Evolutionary conservation across 495 filamentous ascomycete species (phyloP).

Genomic region (Penicillium atrosanguineum): DNA sequence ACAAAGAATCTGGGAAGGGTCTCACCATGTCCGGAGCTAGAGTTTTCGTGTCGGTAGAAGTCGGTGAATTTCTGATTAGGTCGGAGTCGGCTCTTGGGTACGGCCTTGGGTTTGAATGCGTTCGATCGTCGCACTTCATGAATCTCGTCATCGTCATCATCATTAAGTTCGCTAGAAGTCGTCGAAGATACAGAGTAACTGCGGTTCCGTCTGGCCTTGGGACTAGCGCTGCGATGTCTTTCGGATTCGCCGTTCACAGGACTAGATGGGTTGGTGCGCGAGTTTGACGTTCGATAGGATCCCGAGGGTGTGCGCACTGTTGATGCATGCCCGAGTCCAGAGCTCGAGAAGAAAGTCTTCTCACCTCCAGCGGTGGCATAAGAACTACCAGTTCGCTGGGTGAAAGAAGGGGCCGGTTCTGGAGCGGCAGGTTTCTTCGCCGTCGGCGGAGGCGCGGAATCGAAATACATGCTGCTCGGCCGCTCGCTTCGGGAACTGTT

Average conservation of each 20-base stretch:
- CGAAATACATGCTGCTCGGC: slow-evolving; percentile 31
- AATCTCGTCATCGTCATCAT: slow-evolving; percentile 23
- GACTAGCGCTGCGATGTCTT: slow-evolving; percentile 42
- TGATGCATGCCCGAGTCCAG: slow-evolving; percentile 42
- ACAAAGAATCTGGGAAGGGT: slow-evolving; percentile 4
- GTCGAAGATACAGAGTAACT: slow-evolving; percentile 29
- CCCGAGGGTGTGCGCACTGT: slow-evolving; percentile 46
- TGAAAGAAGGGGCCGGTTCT: slow-evolving; percentile 9
- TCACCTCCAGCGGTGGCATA: slow-evolving; percentile 71
- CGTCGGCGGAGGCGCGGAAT: slow-evolving; percentile 39
- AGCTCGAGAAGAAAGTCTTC: slow-evolving; percentile 55
- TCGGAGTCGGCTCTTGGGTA: slow-evolving; percentile 42
- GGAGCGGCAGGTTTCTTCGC: slow-evolving; percentile 36
- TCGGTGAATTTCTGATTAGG: slow-evolving; percentile 35
- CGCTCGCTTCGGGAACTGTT: slow-evolving; percentile 42
- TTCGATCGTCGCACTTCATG: slow-evolving; percentile 11
- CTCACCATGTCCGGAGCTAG: slow-evolving; percentile 35
- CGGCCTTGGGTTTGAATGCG: slow-evolving; percentile 37
- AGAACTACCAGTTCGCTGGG: slow-evolving; percentile 59
- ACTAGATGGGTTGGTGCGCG: slow-evolving; percentile 38
- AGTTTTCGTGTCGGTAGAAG: slow-evolving; percentile 23
- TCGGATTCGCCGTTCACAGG: slow-evolving; percentile 26
- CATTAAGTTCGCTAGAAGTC: slow-evolving; percentile 39
- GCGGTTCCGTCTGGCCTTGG: slow-evolving; percentile 27
- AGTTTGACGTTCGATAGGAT: slow-evolving; percentile 20